These are phyloP conservation scores for Curvularia sp. DNA, from an alignment of 2,329 filamentous ascomycete genomes.

Conservation along the genomic window DNA sequence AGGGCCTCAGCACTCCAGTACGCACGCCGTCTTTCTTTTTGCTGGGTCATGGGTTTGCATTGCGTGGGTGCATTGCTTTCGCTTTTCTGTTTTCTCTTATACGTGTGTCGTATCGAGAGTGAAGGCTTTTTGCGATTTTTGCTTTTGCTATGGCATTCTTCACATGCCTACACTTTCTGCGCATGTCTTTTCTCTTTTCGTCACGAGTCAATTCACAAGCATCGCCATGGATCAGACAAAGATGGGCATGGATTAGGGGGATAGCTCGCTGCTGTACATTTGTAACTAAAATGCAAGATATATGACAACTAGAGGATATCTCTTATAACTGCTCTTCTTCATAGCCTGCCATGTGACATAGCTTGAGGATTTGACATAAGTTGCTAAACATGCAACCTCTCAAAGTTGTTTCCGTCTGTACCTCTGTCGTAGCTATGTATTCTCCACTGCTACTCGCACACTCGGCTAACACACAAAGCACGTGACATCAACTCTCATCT, in stretches of 20 bases:
- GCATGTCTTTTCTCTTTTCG: slow-evolving; percentile 1
- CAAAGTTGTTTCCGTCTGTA: neutral
- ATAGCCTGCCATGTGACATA: neutral
- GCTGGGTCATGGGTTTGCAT: slow-evolving; percentile 39
- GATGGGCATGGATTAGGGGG: slow-evolving; percentile 15
- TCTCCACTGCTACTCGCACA: neutral
- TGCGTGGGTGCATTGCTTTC: slow-evolving; percentile 45
- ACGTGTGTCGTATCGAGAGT: slow-evolving; percentile 15
- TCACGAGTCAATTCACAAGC: slow-evolving; percentile 13
- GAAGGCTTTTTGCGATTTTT: slow-evolving; percentile 7
- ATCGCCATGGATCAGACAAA: slow-evolving; percentile 16
- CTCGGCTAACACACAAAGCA: neutral
- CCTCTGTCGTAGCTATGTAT: neutral
- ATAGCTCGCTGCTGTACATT: slow-evolving; percentile 22
- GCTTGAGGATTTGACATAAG: neutral
- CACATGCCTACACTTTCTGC: neutral
- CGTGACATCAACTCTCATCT: slow-evolving; percentile 21
- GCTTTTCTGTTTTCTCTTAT: slow-evolving; percentile 23
- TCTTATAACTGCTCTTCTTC: neutral
- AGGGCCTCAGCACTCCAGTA: slow-evolving; percentile 17
- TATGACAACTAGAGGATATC: slow-evolving; percentile 6
- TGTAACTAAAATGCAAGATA: slow-evolving; percentile 14
- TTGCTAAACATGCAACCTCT: no score
- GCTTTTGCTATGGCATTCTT: slow-evolving; percentile 15
- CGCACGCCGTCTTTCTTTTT: slow-evolving; percentile 26